These are phyloP conservation scores for Cucurbita ficifolia DNA, from an alignment of 306 rosid genomes.

Conservation along the genomic window DNA sequence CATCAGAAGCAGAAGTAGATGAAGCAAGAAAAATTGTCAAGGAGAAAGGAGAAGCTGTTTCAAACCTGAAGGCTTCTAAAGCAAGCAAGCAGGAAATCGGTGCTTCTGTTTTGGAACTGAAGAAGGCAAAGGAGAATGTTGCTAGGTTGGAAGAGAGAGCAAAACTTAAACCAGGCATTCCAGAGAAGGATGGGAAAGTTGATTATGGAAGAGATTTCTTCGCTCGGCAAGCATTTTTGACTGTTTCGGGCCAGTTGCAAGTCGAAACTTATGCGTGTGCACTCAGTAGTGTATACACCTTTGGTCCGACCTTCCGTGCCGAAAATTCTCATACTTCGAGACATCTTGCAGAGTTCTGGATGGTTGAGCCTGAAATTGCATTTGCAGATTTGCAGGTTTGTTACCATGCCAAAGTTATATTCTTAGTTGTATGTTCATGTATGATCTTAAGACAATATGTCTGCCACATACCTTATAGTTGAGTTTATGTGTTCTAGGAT, in stretches of 20 bases:
- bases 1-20: slow-evolving; percentile 59
- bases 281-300: slow-evolving; percentile 84
- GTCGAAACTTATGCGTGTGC: slow-evolving; percentile 81
- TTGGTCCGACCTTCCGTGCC: slow-evolving; percentile 95
- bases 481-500: not conserved
- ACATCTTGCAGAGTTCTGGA: slow-evolving; percentile 98
- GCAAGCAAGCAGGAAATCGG: slow-evolving; percentile 46
- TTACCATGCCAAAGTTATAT: not conserved
- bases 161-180: slow-evolving; percentile 73
- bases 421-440: not conserved
- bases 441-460: not conserved
- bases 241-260: slow-evolving; percentile 96
- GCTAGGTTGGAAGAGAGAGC: slow-evolving; percentile 67
- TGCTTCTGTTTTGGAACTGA: slow-evolving; percentile 56
- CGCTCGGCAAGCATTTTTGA: slow-evolving; percentile 91
- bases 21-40: slow-evolving; percentile 41
- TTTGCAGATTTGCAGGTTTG: slow-evolving; percentile 80
- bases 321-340: slow-evolving; percentile 95
- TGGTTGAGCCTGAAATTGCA: slow-evolving; percentile 98
- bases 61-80: slow-evolving; percentile 57
- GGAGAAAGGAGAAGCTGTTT: slow-evolving; percentile 62
- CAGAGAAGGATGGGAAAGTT: slow-evolving; percentile 73
- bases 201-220: slow-evolving; percentile 80
- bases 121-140: slow-evolving; percentile 50
- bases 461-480: not conserved